Evolutionary conservation across 2,329 filamentous ascomycete genomes (phyloP).

Genomic region (Mycosphaerelloides madeirae): DNA sequence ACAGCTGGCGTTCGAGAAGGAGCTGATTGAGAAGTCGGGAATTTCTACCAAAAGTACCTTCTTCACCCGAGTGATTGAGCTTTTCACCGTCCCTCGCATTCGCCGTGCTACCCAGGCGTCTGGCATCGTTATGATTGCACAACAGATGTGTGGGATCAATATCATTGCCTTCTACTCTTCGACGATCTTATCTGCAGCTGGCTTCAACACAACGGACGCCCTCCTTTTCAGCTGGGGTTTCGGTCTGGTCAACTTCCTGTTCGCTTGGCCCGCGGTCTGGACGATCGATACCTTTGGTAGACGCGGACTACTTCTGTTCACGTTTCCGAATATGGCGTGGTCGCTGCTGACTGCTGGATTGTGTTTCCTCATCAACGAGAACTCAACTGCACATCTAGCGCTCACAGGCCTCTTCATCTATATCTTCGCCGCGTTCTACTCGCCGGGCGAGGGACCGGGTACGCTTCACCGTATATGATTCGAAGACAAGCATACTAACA

Average conservation of each 20-base stretch:
- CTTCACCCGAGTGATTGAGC: conserved; percentile 44
- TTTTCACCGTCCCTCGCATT: conserved; percentile 46
- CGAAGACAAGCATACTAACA: conserved; percentile 23
- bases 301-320: conserved; percentile 46
- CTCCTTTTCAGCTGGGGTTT: conserved; percentile 56
- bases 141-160: conserved; percentile 35
- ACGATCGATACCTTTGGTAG: conserved; percentile 48
- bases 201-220: conserved; percentile 38
- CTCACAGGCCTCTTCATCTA: conserved; percentile 35
- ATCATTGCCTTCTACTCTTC: conserved; percentile 37
- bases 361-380: conserved; percentile 48
- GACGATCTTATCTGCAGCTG: conserved; percentile 31
- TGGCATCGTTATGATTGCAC: conserved; percentile 34
- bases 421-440: conserved; percentile 26
- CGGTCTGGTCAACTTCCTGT: conserved; percentile 37
- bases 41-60: no score
- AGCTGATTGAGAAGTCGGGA: conserved; percentile 33
- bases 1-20: conserved; percentile 34
- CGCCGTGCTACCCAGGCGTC: conserved; percentile 39
- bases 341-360: conserved; percentile 46
- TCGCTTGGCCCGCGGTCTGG: neutral
- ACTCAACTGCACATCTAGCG: conserved; percentile 28
- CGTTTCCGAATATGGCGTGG: conserved; percentile 50
- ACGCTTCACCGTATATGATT: neutral
- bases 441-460: conserved; percentile 22